Evolutionary conservation across 208 protist species (phyloP).

Genomic region (Lotmaria passim): DNA sequence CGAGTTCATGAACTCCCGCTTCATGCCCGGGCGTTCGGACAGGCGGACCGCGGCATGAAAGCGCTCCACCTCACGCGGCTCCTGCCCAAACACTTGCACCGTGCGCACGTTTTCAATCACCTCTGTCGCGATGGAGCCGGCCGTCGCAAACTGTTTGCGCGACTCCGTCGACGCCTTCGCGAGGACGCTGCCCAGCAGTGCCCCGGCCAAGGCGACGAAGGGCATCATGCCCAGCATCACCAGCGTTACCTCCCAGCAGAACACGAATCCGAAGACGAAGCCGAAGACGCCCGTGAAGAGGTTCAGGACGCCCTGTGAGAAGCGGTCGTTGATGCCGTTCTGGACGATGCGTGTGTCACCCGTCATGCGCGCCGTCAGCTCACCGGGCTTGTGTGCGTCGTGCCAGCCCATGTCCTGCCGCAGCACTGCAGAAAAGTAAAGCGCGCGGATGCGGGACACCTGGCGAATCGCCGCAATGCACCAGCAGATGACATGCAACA

Average conservation of each 20-base stretch:
- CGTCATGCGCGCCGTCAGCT: conserved; percentile 76
- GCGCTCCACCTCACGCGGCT: conserved; percentile 59
- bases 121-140: conserved; percentile 85
- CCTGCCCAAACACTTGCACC: conserved; percentile 75
- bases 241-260: conserved; percentile 80
- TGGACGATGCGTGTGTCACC: conserved; percentile 79
- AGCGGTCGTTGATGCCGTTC: conserved; percentile 88
- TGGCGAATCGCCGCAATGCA: conserved; percentile 62
- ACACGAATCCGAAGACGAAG: conserved; percentile 80
- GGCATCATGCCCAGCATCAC: conserved; percentile 83
- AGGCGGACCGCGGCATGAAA: conserved; percentile 58
- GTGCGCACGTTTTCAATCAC: conserved; percentile 85
- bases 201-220: conserved; percentile 55
- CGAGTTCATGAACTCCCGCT: conserved; percentile 59
- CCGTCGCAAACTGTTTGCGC: conserved; percentile 78
- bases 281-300: conserved; percentile 78
- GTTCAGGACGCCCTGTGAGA: conserved; percentile 72
- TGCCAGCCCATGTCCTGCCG: conserved; percentile 91
- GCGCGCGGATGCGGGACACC: conserved; percentile 51
- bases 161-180: conserved; percentile 46
- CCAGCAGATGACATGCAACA: conserved; percentile 60
- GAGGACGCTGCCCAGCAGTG: conserved; percentile 66
- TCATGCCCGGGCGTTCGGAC: conserved; percentile 55
- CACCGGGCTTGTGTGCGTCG: conserved; percentile 71
- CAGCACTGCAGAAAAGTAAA: conserved; percentile 71